Percentiles rank a stretch among this genome's conserved stretches.
These are phyloP conservation scores for Thielaviopsis punctulata DNA, from an alignment of 2,329 filamentous ascomycete species.

Conservation along the genomic window DNA sequence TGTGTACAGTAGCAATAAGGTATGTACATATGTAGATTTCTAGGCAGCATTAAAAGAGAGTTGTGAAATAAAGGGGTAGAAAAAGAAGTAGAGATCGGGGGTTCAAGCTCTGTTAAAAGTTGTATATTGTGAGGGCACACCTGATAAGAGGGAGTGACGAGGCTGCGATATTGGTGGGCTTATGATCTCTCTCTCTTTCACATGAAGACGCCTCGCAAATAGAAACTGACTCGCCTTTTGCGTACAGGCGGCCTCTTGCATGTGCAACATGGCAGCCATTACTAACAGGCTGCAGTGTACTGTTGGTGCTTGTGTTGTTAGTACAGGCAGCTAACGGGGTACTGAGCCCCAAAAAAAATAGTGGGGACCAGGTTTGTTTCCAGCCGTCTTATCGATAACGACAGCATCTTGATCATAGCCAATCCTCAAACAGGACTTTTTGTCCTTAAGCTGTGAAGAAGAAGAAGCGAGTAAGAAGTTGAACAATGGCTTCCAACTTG, in stretches of 20 bases:
- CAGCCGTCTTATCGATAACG: not conserved
- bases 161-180: not conserved
- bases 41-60: not conserved
- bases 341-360: not conserved
- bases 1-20: not conserved
- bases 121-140: too few relatives aligned
- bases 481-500: slow-evolving; percentile 18
- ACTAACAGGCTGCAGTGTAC: not conserved
- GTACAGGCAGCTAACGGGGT: too few relatives aligned
- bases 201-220: not conserved
- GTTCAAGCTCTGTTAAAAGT: too few relatives aligned
- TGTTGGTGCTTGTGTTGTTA: too few relatives aligned
- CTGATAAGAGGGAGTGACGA: not conserved
- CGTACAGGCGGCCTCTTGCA: not conserved
- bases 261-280: not conserved
- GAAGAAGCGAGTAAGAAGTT: too few relatives aligned
- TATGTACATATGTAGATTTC: not conserved
- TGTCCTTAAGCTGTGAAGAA: too few relatives aligned
- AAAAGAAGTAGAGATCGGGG: too few relatives aligned
- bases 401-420: not conserved
- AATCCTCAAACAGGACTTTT: too few relatives aligned
- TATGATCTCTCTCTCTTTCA: not conserved
- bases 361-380: too few relatives aligned
- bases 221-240: not conserved
- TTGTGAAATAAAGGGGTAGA: not conserved